Base-by-base conservation (phyloP, 768 basidiomycete genomes). In the Lentinula aciculospora region DNA sequence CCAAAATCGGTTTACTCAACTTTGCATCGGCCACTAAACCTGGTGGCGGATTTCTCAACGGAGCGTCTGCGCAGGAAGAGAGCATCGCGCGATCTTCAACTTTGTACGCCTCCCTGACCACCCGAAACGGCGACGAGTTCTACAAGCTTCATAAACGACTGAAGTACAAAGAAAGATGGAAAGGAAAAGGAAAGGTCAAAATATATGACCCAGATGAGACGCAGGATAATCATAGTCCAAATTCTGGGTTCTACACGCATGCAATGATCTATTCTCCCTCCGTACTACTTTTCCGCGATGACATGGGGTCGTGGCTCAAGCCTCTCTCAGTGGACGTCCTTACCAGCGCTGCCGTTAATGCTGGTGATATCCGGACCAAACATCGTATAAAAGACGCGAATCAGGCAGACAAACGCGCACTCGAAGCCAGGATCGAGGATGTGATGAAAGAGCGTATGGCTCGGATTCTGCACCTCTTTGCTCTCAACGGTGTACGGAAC, bases 41-140 rank as follows among this genome's bases (percentile, higher is more conserved):
- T 1, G 89, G 89, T 1, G 89, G 90, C 3, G 90, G 90, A 5
- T 91, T 92, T 69, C 76, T 81, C 58, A 76, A 69, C 56, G 90
- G 89, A 15, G 82, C 87, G 0, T 81, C 84, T 58, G 89, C 90
- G 1, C 89, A 92, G 64, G 90, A 92, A 67, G 89, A 92, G 68
- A 85, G 84, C 36, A 80, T 92, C 63, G 88, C 89, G 10, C 83
- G 89, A 40, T 81, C 88, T 4, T 89, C 88, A 10, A 86, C 85
- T 4, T 71, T 92, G 5, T 88, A 85, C 62, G 72, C 79, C 1
- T 78, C 84, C 8, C 83, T 92, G 56, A 75, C 76, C 64, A 81
- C 84, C 9, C 66, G 69, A 15, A 74, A 73, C 4, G 84, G 81
- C 0, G 72, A 79, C 44, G 74, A 77, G 39, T 92, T 89, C 71